Base-by-base conservation (phyloP, 768 basidiomycete genomes). In the Boletus huronensis region DNA sequence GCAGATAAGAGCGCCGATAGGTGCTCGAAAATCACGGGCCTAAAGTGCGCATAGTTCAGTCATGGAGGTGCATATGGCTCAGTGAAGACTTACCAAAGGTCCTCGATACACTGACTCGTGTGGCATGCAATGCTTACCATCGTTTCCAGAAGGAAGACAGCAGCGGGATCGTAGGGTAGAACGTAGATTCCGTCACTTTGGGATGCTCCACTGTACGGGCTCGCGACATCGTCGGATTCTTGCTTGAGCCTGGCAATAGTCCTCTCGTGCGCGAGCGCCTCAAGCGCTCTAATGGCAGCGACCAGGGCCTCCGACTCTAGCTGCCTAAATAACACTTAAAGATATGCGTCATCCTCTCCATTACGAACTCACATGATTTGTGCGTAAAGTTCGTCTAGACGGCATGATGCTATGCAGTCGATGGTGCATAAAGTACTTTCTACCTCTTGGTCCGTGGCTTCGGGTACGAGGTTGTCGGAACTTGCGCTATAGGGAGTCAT, bases 1-100 rank as follows among this genome's bases (percentile, higher is more conserved):
- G 87, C 77, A 3, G 84, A 82, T 25, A 99, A 76, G 17, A 99
- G 73, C 0, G 87, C 79, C 0, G 93, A 89, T 25, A 98, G 74
- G 67, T 98, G 95, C 64, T 97, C 94, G 66, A 97, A 98, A 3
- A 96, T 83, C 62, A 93, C 82, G 0, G 96, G 94, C 96, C 95
- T 97, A 52, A 23, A 41, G 31, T 17, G 17, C 6, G 26, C 29
- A 41, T 14, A n/a, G n/a, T 46, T 57, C 45, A 50, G 52, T 42
- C 52, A 35, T 43, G 28, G 10, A 40, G 13, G 23, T 28, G 31
- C 14, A 45, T 25, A 28, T 6, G 41, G 13, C 8, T 23, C 16
- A 28, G 17, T 19, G 49, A 28, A 52, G 28, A 69, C 84, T 60
- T 60, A 90, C 96, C 97, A 99, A 39, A 92, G 80, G 42, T 98